Percentiles rank a stretch among this genome's conserved stretches.
These are phyloP conservation scores for Termitomyces sp. DNA, from an alignment of 768 basidiomycete genomes.

Conservation along the genomic window DNA sequence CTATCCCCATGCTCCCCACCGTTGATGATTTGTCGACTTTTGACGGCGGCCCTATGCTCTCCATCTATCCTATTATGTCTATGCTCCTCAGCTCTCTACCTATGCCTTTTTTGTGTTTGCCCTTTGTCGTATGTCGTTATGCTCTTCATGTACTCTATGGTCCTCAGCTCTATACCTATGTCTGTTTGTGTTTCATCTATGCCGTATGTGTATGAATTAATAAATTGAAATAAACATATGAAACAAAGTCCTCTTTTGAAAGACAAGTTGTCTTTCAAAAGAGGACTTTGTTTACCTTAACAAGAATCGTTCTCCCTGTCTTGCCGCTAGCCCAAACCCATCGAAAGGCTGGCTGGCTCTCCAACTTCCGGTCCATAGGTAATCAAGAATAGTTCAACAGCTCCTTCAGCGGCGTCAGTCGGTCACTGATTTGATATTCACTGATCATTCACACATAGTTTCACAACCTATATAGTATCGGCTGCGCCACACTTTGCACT, in stretches of 20 bases:
- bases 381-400: neutral
- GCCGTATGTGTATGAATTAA: neutral
- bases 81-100: neutral
- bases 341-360: neutral
- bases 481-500: neutral
- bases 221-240: neutral
- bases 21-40: neutral
- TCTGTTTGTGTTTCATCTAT: neutral
- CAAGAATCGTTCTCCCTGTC: neutral
- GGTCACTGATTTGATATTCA: neutral
- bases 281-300: neutral
- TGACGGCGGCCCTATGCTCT: neutral
- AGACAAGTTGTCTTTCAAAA: neutral
- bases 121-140: neutral
- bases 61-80: neutral
- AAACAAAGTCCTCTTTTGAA: too few species aligned
- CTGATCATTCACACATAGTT: too few species aligned
- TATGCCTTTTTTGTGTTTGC: neutral
- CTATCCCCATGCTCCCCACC: neutral
- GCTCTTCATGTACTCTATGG: neutral
- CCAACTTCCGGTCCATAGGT: too few species aligned
- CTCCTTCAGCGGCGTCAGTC: neutral
- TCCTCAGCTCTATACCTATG: neutral
- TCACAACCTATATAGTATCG: too few species aligned
- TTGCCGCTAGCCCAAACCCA: neutral